Base-by-base conservation (phyloP, 805 yeast species). In the Spathaspora hagerdaliae region DNA sequence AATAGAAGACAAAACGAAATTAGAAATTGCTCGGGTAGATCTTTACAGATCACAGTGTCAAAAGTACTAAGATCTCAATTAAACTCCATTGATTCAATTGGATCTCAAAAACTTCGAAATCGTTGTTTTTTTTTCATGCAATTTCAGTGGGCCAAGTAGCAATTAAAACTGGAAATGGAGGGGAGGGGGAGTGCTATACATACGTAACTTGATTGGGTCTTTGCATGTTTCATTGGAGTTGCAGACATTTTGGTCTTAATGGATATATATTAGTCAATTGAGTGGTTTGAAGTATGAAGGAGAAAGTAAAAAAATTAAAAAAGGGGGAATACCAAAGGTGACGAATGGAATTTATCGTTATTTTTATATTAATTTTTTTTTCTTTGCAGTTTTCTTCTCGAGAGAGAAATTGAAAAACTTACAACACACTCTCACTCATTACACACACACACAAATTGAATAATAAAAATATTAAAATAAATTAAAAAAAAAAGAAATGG, bases 191-290 rank as follows among this genome's bases (percentile, higher is more conserved):
- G 24, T 19, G 24, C 2, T 19, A 19, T 19, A 77, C 83, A 54
- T 75, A 78, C 83, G 54, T 77, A 84, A 37, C 89, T 79, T 43
- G 86, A 79, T 65, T 84, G 90, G 36, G 86, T 76, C 66, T 84
- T 84, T 55, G 71, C 71, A 67, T 84, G 90, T 60, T 80, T 83
- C 65, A 77, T 78, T 31, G 45, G 39, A 36, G 43, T 7, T 29
- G 41, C 41, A 31, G 41, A 14, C 32, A 29, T 29, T 27, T 9
- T 19, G 24, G 24, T 19, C 32, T 29, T 29, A 29, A 29, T n/a
- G 41, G 14, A 26, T 31, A 12, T 27, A 26, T 36, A 29, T 14
- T 19, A 39, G 12, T 19, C n/a, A 37, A 11, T 15, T 38, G 32
- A 31, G n/a, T 38, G 26, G 41, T 7, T n/a, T 3, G 35, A 32